phyloP scores from a whole-genome alignment of 2,329 filamentous ascomycete species.

The Emergomyces orientalis region DNA sequence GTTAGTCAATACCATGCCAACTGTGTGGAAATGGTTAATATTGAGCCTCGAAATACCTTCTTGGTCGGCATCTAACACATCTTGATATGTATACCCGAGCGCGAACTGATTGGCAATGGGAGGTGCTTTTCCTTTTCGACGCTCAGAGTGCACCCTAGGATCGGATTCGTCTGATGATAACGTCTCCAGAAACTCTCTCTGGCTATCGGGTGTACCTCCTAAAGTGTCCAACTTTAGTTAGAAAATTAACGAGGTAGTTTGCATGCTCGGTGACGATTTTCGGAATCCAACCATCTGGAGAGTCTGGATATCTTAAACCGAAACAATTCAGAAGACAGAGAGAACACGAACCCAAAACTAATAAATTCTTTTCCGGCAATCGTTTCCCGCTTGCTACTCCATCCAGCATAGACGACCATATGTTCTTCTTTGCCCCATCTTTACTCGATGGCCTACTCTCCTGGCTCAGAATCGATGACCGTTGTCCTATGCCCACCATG shows the following conservation, averaged over 20 bases:
- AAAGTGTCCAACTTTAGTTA: not conserved
- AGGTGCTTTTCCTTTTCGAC: constrained; percentile 48
- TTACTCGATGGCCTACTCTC: constrained; percentile 44
- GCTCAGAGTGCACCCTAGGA: constrained; percentile 38
- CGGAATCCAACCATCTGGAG: not conserved
- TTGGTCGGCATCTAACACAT: constrained; percentile 86
- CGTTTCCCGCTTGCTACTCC: constrained; percentile 82
- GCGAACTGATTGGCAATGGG: constrained; percentile 88
- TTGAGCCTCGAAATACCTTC: constrained; percentile 52
- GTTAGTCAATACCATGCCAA: constrained; percentile 8
- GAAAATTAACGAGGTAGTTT: not conserved
- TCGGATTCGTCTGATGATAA: constrained; percentile 37
- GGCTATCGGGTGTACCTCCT: constrained; percentile 71
- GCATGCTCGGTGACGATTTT: not conserved
- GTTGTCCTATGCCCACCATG: constrained; percentile 31
- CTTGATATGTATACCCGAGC: constrained; percentile 88
- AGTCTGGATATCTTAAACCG: not conserved
- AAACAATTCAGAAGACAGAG: not conserved
- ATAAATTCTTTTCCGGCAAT: constrained; percentile 80
- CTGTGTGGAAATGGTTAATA: not conserved
- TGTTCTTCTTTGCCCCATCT: constrained; percentile 65
- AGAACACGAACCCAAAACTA: constrained; percentile 61
- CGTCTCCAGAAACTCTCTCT: constrained; percentile 70
- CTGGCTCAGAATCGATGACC: constrained; percentile 31
- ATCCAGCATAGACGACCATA: constrained; percentile 92